These are phyloP conservation scores for Nigrospora oryzae DNA, from an alignment of 2,329 filamentous ascomycete species.

Conservation along the genomic window DNA sequence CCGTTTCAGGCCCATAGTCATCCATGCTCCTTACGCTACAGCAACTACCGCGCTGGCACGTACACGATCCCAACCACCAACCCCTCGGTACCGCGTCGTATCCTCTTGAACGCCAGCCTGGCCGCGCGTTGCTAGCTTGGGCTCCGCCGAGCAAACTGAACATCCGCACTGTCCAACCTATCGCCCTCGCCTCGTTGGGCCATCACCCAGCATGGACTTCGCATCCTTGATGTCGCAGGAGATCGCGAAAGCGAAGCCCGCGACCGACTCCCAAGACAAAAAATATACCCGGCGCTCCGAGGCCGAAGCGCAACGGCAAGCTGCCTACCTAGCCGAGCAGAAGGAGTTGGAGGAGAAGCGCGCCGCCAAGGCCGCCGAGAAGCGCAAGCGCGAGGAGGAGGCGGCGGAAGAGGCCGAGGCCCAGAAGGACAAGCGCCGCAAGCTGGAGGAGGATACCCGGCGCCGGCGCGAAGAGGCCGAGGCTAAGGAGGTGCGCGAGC, in stretches of 20 bases:
- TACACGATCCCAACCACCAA: too few relatives aligned
- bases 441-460: conserved; percentile 73
- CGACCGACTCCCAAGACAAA: conserved; percentile 26
- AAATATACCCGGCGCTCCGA: conserved; percentile 86
- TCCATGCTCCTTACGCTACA: too few relatives aligned
- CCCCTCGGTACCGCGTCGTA: too few relatives aligned
- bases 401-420: conserved; percentile 59
- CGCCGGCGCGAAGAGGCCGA: conserved; percentile 63
- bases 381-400: conserved; percentile 86
- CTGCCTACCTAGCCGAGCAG: conserved; percentile 76
- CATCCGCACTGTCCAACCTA: too few relatives aligned
- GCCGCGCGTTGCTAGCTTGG: too few relatives aligned
- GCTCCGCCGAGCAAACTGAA: too few relatives aligned
- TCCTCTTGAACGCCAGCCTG: too few relatives aligned
- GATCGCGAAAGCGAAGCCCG: conserved; percentile 68
- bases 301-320: conserved; percentile 71
- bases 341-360: conserved; percentile 64
- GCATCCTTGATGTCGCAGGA: conserved; percentile 87
- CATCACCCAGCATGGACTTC: conserved; percentile 70
- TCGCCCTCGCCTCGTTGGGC: too few relatives aligned
- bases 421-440: conserved; percentile 74
- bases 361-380: conserved; percentile 60
- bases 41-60: too few relatives aligned
- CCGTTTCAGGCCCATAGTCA: too few relatives aligned
- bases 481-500: conserved; percentile 60